Percentiles rank a stretch among this genome's conserved stretches.
Evolutionary conservation across 345 rosid species (phyloP).

Genomic region (Linum usitatissimum): DNA sequence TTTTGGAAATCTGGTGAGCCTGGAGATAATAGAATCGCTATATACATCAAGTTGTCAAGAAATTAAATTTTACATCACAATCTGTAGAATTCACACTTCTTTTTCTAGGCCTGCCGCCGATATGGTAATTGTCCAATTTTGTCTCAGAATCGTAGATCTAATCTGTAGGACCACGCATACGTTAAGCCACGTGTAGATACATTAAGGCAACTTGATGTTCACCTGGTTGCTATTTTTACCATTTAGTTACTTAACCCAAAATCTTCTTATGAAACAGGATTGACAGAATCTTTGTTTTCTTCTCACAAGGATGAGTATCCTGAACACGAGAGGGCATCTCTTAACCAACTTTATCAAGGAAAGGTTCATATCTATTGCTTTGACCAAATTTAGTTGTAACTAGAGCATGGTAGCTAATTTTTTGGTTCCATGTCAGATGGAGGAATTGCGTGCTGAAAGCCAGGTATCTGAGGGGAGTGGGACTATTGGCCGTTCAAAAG

Average conservation of each 20-base stretch:
- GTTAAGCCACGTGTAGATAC: too few species aligned
- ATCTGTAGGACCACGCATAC: too few species aligned
- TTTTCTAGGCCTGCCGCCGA: too few species aligned
- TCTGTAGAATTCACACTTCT: too few species aligned
- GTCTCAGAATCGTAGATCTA: too few species aligned
- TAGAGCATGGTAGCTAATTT: background rate
- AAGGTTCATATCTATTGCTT: conserved; percentile 42
- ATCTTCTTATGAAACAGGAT: conserved; percentile 40
- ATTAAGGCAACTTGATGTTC: background rate
- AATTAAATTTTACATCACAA: too few species aligned
- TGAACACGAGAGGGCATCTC: conserved; percentile 89
- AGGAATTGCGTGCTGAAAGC: conserved; percentile 79
- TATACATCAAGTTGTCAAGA: too few species aligned
- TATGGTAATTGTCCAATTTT: too few species aligned
- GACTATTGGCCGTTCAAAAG: conserved; percentile 85
- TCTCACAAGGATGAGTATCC: conserved; percentile 93
- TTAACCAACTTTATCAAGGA: conserved; percentile 73
- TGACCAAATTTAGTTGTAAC: conserved; percentile 7
- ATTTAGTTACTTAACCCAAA: background rate
- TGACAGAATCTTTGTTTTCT: conserved; percentile 86
- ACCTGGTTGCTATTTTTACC: background rate
- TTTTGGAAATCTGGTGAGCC: background rate
- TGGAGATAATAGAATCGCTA: background rate
- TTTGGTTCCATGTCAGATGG: conserved; percentile 47
- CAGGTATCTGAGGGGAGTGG: conserved; percentile 70